Evolutionary conservation across 192 early-diverging fungal genomes (phyloP).

Genomic region (Backusella westeae): DNA sequence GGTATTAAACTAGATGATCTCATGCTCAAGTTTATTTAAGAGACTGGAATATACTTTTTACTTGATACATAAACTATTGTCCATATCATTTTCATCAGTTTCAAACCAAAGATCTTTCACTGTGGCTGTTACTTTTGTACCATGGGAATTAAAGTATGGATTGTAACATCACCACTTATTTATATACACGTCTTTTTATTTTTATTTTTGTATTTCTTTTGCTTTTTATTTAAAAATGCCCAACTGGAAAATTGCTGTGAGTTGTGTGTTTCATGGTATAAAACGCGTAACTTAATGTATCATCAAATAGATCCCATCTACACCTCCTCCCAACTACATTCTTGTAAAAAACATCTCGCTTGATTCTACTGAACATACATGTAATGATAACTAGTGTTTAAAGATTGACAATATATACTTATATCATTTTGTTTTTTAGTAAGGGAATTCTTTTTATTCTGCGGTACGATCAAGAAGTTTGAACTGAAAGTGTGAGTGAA

Average conservation of each 20-base stretch:
- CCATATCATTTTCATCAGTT: too few species aligned
- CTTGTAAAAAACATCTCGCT: slow-evolving; percentile 51
- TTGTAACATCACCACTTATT: too few species aligned
- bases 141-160: too few species aligned
- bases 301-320: slow-evolving; percentile 40
- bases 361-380: slow-evolving; percentile 50
- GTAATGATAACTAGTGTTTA: too few species aligned
- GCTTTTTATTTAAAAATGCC: not conserved
- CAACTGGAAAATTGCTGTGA: not conserved
- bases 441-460: slow-evolving; percentile 66
- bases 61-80: too few species aligned
- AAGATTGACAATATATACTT: too few species aligned
- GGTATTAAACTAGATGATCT: too few species aligned
- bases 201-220: not conserved
- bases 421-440: slow-evolving; percentile 26
- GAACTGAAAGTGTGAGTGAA: slow-evolving; percentile 55
- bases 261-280: not conserved
- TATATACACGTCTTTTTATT: not conserved
- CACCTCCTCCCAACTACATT: slow-evolving; percentile 50
- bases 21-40: too few species aligned
- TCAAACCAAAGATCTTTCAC: too few species aligned
- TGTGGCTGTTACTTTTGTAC: too few species aligned
- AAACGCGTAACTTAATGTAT: not conserved
- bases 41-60: too few species aligned
- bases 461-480: slow-evolving; percentile 60